phyloP scores from a whole-genome alignment of 257 asterid species.

The Solanum pennellii region DNA sequence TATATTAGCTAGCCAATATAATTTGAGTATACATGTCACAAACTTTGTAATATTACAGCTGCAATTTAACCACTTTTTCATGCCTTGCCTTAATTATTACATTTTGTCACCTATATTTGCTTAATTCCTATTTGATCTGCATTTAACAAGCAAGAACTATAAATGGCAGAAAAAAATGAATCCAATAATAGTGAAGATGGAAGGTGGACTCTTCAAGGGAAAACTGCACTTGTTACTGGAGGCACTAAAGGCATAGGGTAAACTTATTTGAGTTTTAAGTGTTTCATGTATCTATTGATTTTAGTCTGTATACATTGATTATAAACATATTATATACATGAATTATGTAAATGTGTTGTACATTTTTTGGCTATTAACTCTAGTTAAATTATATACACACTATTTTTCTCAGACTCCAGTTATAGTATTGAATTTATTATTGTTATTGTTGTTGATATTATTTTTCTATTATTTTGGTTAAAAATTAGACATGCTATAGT shows the following conservation, averaged over 20 bases:
- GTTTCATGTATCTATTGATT: neutral
- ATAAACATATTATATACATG: too few relatives aligned
- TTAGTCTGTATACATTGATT: neutral
- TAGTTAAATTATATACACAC: too few relatives aligned
- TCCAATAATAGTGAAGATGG: neutral
- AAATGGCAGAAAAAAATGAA: neutral
- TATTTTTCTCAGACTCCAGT: too few relatives aligned
- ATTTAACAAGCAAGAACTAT: neutral
- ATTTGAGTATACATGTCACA: neutral
- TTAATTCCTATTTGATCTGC: neutral
- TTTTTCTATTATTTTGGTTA: neutral
- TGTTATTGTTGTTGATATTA: neutral
- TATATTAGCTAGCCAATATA: too few relatives aligned
- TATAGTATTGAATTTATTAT: too few relatives aligned
- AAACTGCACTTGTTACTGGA: neutral
- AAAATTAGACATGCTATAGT: conserved; percentile 21
- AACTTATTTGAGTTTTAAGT: neutral
- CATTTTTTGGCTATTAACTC: too few relatives aligned
- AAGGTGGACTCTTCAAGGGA: neutral
- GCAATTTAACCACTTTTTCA: neutral
- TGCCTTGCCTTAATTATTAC: neutral
- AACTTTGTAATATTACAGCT: neutral
- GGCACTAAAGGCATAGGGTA: neutral
- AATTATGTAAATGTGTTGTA: too few relatives aligned
- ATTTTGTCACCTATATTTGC: neutral